phyloP scores from a whole-genome alignment of 2,329 filamentous ascomycete genomes.

The Coniella lustricola region DNA sequence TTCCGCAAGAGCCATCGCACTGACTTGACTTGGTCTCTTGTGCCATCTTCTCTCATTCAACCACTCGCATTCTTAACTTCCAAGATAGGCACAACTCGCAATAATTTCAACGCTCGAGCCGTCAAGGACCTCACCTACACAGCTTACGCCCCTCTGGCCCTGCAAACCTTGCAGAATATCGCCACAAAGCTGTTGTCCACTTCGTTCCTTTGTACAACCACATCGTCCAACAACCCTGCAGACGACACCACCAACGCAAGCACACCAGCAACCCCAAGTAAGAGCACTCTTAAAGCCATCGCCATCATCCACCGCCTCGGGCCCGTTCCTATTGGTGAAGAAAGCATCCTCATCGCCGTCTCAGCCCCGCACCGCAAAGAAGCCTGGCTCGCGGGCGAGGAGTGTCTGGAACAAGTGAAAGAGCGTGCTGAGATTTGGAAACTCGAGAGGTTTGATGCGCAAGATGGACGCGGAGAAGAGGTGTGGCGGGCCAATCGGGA shows the following conservation, averaged over 20 bases:
- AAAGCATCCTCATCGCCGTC: slow-evolving; percentile 86
- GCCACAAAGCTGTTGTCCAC: slow-evolving; percentile 29
- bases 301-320: slow-evolving; percentile 81
- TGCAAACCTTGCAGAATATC: slow-evolving; percentile 62
- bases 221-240: slow-evolving; percentile 22
- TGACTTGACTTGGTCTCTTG: too few relatives aligned
- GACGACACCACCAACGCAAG: slow-evolving; percentile 41
- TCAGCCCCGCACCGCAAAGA: slow-evolving; percentile 75
- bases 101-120: slow-evolving; percentile 64
- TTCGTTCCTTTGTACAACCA: too few relatives aligned
- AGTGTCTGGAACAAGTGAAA: slow-evolving; percentile 83
- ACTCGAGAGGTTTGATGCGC: slow-evolving; percentile 72
- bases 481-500: slow-evolving; percentile 87
- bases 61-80: background rate
- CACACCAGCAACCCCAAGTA: too few relatives aligned
- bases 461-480: slow-evolving; percentile 57
- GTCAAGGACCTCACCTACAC: slow-evolving; percentile 71
- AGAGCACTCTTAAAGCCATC: slow-evolving; percentile 62
- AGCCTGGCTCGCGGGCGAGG: slow-evolving; percentile 83
- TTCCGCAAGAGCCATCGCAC: too few relatives aligned
- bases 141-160: slow-evolving; percentile 63
- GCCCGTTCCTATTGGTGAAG: slow-evolving; percentile 79
- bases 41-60: background rate
- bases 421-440: slow-evolving; percentile 92
- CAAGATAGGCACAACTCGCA: slow-evolving; percentile 60